Evolutionary conservation across 352 stramenopile species (phyloP).

Genomic region (Pythium phragmiticola): DNA sequence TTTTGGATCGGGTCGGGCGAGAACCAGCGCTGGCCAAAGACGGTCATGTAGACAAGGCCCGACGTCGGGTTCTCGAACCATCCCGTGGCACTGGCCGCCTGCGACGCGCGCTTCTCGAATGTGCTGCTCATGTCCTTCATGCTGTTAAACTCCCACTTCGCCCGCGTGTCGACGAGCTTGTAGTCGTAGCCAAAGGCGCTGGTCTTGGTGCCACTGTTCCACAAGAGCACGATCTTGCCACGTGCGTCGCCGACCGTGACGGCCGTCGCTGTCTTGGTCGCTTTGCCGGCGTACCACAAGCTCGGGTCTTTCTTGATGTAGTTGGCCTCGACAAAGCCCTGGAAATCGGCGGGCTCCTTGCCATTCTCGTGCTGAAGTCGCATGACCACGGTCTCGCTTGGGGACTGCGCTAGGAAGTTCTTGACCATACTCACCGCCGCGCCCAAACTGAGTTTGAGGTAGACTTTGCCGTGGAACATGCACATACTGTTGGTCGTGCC

Average conservation of each 20-base stretch:
- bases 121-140: slow-evolving; percentile 1
- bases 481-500: slow-evolving; percentile 18
- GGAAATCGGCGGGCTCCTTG: slow-evolving; percentile 9
- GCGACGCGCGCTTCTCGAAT: background rate
- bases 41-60: slow-evolving; percentile 13
- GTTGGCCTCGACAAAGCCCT: slow-evolving; percentile 17
- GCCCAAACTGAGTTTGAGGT: slow-evolving; percentile 14
- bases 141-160: slow-evolving; percentile 7
- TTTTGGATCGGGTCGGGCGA: slow-evolving; percentile 8
- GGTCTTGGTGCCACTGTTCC: slow-evolving; percentile 13
- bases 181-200: slow-evolving; percentile 18
- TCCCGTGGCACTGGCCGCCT: background rate
- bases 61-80: slow-evolving; percentile 23
- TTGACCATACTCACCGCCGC: slow-evolving; percentile 9
- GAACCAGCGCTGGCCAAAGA: slow-evolving; percentile 7
- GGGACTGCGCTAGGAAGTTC: slow-evolving; percentile 1
- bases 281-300: background rate
- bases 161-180: slow-evolving; percentile 7
- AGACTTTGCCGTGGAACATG: slow-evolving; percentile 20
- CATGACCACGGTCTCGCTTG: slow-evolving; percentile 14
- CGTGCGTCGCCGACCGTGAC: slow-evolving; percentile 9
- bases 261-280: background rate
- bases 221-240: slow-evolving; percentile 15
- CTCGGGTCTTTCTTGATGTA: slow-evolving; percentile 8
- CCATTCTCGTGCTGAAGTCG: slow-evolving; percentile 5